Evolutionary conservation across 257 asterid genomes (phyloP), one percentile per base, ranked within the genome.

Genomic region (Rubia yunnanensis): DNA sequence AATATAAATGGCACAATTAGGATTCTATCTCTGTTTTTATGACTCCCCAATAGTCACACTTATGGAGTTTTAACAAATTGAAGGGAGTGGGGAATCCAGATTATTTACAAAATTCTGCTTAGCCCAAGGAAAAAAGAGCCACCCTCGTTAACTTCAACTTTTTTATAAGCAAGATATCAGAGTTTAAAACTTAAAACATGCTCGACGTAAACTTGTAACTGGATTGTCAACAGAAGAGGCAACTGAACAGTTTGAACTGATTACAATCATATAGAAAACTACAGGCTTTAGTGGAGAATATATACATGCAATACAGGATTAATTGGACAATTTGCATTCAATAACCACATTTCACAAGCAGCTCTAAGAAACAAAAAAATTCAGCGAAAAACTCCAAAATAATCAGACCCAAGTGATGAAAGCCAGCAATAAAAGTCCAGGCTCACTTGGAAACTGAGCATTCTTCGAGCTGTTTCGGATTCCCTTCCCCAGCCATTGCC

Each of bases 401-500:
- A 5, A 28, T 64, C 10, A 46, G 20, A 3, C 57, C 49, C 36
- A 17, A 7, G n/a, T 23, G 32, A 56, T 46, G n/a, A 46, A 30
- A 20, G 22, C 52, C 3, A 66, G 35, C 0, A 66, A 5, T 27
- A n/a, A n/a, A 10, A n/a, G 41, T 15, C 38, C 58, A 24, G 13
- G 22, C 69, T 31, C 23, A 78, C 94, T 84, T 81, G 30, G 30
- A 53, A 53, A 53, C 59, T 53, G 59, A 53, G 31, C 59, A 53
- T 53, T 53, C 59, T 11, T 53, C 59, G 22, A 53, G 59, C 15
- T 53, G 59, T 9, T 53, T 53, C 13, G 28, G 30, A 20, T 53
- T 22, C 59, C 59, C 59, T 23, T 22, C 59, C 30, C 59, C 59
- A 53, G 59, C 17, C 59, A 53, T 53, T 53, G 59, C 59, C 27